Evolutionary conservation across 163 green algal species (phyloP).

Genomic region (Scenedesmus sp.): DNA sequence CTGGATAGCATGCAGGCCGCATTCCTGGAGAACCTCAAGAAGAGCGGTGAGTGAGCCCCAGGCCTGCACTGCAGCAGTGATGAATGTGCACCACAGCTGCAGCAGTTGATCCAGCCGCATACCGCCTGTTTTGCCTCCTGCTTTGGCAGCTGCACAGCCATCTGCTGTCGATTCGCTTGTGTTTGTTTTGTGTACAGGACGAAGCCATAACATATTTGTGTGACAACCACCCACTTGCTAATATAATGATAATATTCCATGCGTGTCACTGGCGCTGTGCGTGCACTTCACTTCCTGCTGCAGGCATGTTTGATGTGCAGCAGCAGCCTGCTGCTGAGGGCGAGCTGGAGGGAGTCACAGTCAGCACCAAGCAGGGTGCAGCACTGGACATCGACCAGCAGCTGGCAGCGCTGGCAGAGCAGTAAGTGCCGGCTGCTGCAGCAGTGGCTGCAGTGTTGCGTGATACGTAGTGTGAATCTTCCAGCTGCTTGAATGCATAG

Average conservation of each 20-base stretch:
- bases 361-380: not conserved
- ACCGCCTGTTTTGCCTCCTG: no score
- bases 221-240: no score
- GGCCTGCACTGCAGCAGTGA: not conserved
- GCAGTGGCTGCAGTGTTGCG: not conserved
- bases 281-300: not conserved
- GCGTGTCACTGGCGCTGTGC: no score
- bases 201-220: no score
- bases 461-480: not conserved
- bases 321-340: not conserved
- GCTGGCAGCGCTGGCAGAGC: not conserved
- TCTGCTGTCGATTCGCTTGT: no score
- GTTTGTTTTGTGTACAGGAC: no score
- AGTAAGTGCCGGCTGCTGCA: not conserved
- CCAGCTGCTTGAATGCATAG: no score
- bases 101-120: no score
- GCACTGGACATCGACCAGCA: not conserved
- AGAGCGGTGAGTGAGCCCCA: conserved; percentile 12
- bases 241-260: no score
- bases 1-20: conserved; percentile 2
- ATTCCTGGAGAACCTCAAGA: conserved; percentile 6
- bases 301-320: conserved; percentile 6
- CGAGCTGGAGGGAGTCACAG: not conserved
- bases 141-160: no score
- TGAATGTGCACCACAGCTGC: not conserved